These are phyloP conservation scores for Conticribra guillardii DNA, from an alignment of 108 stramenopile genomes.

Conservation along the genomic window DNA sequence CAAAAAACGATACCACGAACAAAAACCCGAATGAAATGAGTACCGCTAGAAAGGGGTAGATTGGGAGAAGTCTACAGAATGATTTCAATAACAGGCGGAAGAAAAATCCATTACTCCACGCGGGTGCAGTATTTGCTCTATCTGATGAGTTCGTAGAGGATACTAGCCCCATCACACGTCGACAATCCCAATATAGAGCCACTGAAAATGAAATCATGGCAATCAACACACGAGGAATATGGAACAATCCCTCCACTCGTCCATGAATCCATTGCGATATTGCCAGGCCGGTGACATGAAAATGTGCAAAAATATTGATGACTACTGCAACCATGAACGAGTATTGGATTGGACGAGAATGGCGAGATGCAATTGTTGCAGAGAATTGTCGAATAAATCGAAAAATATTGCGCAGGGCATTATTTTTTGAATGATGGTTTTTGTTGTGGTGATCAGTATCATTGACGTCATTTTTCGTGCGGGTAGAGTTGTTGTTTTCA, in stretches of 20 bases:
- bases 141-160: conserved; percentile 1
- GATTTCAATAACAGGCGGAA: conserved; percentile 46
- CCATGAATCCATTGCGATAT: conserved; percentile 32
- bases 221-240: conserved; percentile 62
- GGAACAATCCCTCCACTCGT: conserved; percentile 33
- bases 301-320: conserved; percentile 65
- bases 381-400: not conserved
- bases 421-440: conserved; percentile 9
- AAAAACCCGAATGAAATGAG: conserved; percentile 79
- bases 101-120: conserved; percentile 48
- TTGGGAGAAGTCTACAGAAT: conserved; percentile 62
- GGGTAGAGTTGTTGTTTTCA: conserved; percentile 4
- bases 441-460: conserved; percentile 1
- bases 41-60: conserved; percentile 83
- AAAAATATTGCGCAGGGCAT: not conserved
- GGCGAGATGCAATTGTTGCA: conserved; percentile 15
- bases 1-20: conserved; percentile 68
- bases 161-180: conserved; percentile 25
- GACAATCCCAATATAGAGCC: conserved; percentile 69
- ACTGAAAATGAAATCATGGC: conserved; percentile 64
- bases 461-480: not conserved
- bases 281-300: conserved; percentile 39
- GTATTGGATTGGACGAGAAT: conserved; percentile 4
- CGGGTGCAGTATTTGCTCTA: not conserved
- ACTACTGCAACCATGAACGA: conserved; percentile 28